Evolutionary conservation across 768 basidiomycete species (phyloP).

Genomic region (Clathrus columnatus): DNA sequence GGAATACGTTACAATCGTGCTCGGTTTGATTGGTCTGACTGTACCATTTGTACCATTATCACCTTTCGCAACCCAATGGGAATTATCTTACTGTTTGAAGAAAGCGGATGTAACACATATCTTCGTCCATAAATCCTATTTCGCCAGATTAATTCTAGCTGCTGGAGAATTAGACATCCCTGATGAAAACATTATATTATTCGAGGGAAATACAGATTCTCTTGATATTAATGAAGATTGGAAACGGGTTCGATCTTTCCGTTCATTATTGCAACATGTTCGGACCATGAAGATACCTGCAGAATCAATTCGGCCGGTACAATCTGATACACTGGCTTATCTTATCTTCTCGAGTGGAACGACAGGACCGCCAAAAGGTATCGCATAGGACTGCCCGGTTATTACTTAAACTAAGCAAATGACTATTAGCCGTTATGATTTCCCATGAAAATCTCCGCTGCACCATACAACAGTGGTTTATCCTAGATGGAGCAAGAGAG

Average conservation of each 20-base stretch:
- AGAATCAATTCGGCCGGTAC: constrained; percentile 36
- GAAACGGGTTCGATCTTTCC: not conserved
- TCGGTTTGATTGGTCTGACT: not conserved
- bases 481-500: constrained; percentile 28
- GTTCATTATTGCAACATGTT: not conserved
- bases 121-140: not conserved
- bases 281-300: constrained; percentile 22
- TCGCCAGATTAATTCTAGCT: not conserved
- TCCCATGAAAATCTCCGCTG: constrained; percentile 55
- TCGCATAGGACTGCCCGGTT: not conserved
- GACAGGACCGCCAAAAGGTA: constrained; percentile 68
- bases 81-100: not conserved
- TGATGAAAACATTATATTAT: not conserved
- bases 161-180: not conserved
- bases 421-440: constrained; percentile 52
- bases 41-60: not conserved
- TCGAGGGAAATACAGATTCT: not conserved
- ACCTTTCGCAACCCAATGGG: not conserved
- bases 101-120: not conserved
- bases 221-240: not conserved
- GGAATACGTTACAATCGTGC: not conserved
- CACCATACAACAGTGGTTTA: constrained; percentile 31
- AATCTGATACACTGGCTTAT: constrained; percentile 54
- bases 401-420: not conserved
- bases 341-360: constrained; percentile 74